Conservation (phyloP, 495 filamentous ascomycete genomes). For the Tetracladium marchalianum region DNA sequence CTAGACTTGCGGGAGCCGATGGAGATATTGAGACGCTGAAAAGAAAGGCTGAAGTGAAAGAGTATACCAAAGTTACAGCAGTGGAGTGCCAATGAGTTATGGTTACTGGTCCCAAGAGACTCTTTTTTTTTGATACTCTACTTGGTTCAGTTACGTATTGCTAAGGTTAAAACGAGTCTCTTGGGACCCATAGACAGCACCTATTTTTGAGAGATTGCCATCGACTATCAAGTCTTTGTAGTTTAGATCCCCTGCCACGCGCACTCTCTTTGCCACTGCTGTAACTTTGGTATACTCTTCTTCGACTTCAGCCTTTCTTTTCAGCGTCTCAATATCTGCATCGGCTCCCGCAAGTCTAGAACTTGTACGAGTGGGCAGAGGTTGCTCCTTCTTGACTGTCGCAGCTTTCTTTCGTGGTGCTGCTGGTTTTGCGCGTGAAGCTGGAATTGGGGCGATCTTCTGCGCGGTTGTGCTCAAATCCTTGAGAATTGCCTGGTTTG, state of each 20-base stretch:
- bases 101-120: too few species aligned
- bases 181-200: too few species aligned
- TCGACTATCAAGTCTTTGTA: slow-evolving; percentile 71
- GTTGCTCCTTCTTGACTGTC: slow-evolving; percentile 21
- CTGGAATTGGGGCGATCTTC: slow-evolving; percentile 28
- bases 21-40: slow-evolving; percentile 58
- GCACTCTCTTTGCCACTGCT: slow-evolving; percentile 58
- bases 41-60: slow-evolving; percentile 65
- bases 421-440: slow-evolving; percentile 20
- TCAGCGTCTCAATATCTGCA: slow-evolving; percentile 53
- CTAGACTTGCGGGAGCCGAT: slow-evolving; percentile 37
- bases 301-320: slow-evolving; percentile 73
- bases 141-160: too few species aligned
- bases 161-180: too few species aligned
- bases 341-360: slow-evolving; percentile 38
- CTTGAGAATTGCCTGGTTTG: slow-evolving; percentile 42
- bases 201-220: too few species aligned
- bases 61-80: slow-evolving; percentile 48
- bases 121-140: too few species aligned
- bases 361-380: slow-evolving; percentile 37
- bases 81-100: too few species aligned
- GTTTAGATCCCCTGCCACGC: slow-evolving; percentile 61
- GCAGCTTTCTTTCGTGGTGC: slow-evolving; percentile 20
- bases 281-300: slow-evolving; percentile 48
- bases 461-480: slow-evolving; percentile 27